phyloP scores from a whole-genome alignment of 2,329 filamentous ascomycete species.

The Cordyceps sp. region DNA sequence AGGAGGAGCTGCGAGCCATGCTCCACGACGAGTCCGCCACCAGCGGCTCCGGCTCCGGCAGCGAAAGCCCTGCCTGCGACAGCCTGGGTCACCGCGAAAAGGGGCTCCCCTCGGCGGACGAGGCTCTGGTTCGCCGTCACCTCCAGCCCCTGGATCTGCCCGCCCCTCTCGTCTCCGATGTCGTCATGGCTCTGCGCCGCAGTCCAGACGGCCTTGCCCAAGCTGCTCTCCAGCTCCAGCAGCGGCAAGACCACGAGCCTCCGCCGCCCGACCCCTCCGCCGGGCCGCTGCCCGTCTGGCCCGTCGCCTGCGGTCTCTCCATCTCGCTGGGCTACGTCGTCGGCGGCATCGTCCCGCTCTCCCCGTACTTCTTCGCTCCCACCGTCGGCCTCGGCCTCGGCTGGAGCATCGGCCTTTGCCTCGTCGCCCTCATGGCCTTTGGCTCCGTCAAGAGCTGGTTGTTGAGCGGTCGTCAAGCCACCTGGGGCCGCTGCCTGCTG shows the following conservation, averaged over 20 bases:
- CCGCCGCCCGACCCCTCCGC: constrained; percentile 5
- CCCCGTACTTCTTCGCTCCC: constrained; percentile 41
- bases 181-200: constrained; percentile 10
- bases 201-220: constrained; percentile 14
- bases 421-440: constrained; percentile 36
- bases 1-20: constrained; percentile 11
- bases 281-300: constrained; percentile 10
- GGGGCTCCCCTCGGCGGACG: constrained; percentile 2
- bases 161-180: constrained; percentile 4
- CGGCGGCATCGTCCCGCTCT: constrained; percentile 43
- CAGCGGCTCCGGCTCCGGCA: constrained; percentile 1
- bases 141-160: constrained; percentile 15
- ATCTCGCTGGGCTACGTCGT: constrained; percentile 45
- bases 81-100: constrained; percentile 5
- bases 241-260: neutral
- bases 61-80: neutral
- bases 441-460: constrained; percentile 36
- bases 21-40: constrained; percentile 5
- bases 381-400: constrained; percentile 25
- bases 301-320: constrained; percentile 35
- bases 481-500: constrained; percentile 8
- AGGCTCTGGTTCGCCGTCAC: constrained; percentile 13
- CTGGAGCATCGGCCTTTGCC: constrained; percentile 36
- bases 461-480: constrained; percentile 8
- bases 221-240: constrained; percentile 7